phyloP scores from a whole-genome alignment of 257 asterid species.

The Cynanchum wilfordii region DNA sequence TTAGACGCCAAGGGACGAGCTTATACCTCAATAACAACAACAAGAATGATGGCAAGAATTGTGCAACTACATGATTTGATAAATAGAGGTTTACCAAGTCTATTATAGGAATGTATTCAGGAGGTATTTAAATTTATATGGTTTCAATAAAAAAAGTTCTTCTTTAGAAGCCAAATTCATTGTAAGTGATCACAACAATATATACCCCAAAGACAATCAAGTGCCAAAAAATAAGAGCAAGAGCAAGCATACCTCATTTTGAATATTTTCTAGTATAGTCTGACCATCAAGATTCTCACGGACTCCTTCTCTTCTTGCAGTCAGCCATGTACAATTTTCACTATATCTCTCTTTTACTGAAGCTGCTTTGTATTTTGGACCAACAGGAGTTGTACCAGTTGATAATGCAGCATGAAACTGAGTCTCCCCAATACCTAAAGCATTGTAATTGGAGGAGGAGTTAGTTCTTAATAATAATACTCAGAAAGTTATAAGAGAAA shows the following conservation, averaged over 20 bases:
- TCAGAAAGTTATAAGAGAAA: background rate
- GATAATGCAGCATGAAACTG: slow-evolving; percentile 66
- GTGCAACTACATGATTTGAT: too few relatives aligned
- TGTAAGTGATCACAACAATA: background rate
- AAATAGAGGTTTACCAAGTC: too few relatives aligned
- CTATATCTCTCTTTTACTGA: slow-evolving; percentile 40
- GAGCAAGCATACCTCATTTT: slow-evolving; percentile 46
- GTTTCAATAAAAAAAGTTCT: background rate
- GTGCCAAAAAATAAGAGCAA: too few relatives aligned
- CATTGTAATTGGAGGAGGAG: background rate
- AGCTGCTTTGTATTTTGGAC: slow-evolving; percentile 57
- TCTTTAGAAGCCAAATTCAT: background rate
- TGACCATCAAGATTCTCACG: slow-evolving; percentile 63
- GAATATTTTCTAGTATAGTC: slow-evolving; percentile 52
- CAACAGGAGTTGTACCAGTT: slow-evolving; percentile 66
- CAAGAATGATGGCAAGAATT: too few relatives aligned
- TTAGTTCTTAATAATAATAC: background rate
- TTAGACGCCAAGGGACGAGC: too few relatives aligned
- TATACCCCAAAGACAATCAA: too few relatives aligned
- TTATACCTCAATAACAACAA: too few relatives aligned
- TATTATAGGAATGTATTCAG: too few relatives aligned
- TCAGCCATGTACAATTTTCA: slow-evolving; percentile 50
- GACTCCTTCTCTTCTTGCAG: slow-evolving; percentile 49
- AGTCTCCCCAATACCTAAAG: slow-evolving; percentile 64
- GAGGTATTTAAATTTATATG: too few relatives aligned